These are phyloP conservation scores for Exophiala calicioides DNA, from an alignment of 2,329 filamentous ascomycete species.

Conservation along the genomic window DNA sequence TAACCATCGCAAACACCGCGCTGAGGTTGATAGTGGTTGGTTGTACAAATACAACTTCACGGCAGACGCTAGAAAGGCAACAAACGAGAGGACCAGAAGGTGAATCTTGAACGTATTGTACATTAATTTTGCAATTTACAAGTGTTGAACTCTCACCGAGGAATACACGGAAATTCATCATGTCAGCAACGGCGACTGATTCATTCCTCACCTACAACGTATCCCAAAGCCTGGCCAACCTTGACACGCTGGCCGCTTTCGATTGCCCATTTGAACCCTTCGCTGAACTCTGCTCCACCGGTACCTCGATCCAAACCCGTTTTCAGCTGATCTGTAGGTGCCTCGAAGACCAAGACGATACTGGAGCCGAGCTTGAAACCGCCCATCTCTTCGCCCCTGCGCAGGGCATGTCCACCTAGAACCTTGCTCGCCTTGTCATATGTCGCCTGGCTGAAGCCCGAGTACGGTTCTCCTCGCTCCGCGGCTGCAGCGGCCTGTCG, in stretches of 20 bases:
- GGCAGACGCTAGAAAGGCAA: too few relatives aligned
- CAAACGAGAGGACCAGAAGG: too few relatives aligned
- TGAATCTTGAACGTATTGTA: too few relatives aligned
- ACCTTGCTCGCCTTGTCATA: conserved; percentile 77
- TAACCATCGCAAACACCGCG: too few relatives aligned
- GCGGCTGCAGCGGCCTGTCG: conserved; percentile 78
- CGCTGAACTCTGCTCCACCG: conserved; percentile 53
- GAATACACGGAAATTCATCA: too few relatives aligned
- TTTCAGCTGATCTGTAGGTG: conserved; percentile 65
- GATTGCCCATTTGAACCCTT: conserved; percentile 82
- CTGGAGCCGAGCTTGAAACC: conserved; percentile 96
- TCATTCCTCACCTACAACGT: conserved; percentile 57
- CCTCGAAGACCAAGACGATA: conserved; percentile 94
- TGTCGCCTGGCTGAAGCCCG: conserved; percentile 89
- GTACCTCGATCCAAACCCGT: conserved; percentile 62
- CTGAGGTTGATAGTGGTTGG: too few relatives aligned
- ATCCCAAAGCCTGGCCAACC: conserved; percentile 83
- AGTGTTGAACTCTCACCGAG: too few relatives aligned
- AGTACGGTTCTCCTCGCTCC: conserved; percentile 74
- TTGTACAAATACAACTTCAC: too few relatives aligned
- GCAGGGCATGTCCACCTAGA: conserved; percentile 78
- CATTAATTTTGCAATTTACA: too few relatives aligned
- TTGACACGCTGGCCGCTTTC: conserved; percentile 85
- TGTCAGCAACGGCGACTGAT: too few relatives aligned
- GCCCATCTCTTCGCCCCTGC: conserved; percentile 93